These are phyloP conservation scores for Dothideomycetes sp. DNA, from an alignment of 2,329 filamentous ascomycete species.

Conservation along the genomic window DNA sequence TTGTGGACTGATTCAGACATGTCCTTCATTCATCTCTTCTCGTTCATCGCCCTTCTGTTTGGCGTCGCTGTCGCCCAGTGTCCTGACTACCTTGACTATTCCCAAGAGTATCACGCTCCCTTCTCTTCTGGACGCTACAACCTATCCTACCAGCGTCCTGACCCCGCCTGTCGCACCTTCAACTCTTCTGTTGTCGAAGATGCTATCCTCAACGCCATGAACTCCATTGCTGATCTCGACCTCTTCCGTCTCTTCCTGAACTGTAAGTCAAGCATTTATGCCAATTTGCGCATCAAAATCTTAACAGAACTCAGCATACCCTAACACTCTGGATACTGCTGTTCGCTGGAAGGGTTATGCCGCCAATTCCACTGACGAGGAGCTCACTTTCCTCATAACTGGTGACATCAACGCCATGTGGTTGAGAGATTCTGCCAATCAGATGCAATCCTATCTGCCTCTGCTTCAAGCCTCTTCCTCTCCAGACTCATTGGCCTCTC, in stretches of 20 bases:
- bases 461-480: constrained; percentile 47
- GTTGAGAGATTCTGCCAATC: constrained; percentile 51
- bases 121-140: constrained; percentile 36
- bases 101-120: constrained; percentile 33
- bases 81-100: constrained; percentile 37
- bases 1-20: neutral
- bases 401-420: constrained; percentile 45
- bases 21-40: constrained; percentile 2
- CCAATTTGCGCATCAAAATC: too few species aligned
- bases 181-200: constrained; percentile 36
- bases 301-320: constrained; percentile 36
- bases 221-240: constrained; percentile 42
- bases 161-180: constrained; percentile 38
- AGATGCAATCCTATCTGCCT: constrained; percentile 60
- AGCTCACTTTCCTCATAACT: constrained; percentile 53
- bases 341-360: constrained; percentile 58
- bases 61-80: constrained; percentile 25
- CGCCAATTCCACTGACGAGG: constrained; percentile 49
- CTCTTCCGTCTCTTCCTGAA: constrained; percentile 63
- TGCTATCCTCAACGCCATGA: constrained; percentile 27
- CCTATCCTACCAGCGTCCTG: constrained; percentile 38
- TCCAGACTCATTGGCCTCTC: constrained; percentile 52
- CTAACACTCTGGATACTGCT: constrained; percentile 67
- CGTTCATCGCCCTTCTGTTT: neutral
- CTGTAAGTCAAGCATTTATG: constrained; percentile 24